Conservation (phyloP, 148 eudicot species). For the Chenopodium suecicum region DNA sequence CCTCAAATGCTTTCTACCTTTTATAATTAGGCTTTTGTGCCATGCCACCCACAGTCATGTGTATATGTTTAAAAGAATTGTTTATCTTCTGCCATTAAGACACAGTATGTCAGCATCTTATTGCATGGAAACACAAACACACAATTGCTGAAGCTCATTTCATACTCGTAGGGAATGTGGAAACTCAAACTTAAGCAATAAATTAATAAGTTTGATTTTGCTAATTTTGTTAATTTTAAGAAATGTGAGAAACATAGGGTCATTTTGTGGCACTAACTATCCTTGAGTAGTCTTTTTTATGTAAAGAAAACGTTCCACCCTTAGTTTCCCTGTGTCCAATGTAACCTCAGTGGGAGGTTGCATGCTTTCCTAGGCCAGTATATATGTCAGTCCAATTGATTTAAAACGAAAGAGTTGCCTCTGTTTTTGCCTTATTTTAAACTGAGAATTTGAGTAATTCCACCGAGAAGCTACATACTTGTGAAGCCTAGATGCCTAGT, state of each 20-base stretch:
- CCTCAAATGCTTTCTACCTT: neutral
- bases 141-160: too few relatives aligned
- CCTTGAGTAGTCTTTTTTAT: neutral
- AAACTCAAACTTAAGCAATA: neutral
- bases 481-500: neutral
- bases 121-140: neutral
- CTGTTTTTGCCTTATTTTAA: neutral
- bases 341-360: neutral
- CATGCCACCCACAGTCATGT: neutral
- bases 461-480: neutral
- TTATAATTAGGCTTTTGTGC: neutral
- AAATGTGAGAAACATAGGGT: neutral
- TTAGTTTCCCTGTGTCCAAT: too few relatives aligned
- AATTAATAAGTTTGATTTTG: too few relatives aligned
- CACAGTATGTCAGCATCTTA: neutral
- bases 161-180: neutral
- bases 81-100: neutral
- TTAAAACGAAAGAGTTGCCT: neutral
- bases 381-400: neutral
- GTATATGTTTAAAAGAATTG: neutral
- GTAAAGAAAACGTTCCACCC: too few relatives aligned
- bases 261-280: neutral
- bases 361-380: neutral
- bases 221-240: too few relatives aligned
- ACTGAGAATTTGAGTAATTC: neutral